Conservation (phyloP, 306 rosid species). For the Carpinus fangiana region DNA sequence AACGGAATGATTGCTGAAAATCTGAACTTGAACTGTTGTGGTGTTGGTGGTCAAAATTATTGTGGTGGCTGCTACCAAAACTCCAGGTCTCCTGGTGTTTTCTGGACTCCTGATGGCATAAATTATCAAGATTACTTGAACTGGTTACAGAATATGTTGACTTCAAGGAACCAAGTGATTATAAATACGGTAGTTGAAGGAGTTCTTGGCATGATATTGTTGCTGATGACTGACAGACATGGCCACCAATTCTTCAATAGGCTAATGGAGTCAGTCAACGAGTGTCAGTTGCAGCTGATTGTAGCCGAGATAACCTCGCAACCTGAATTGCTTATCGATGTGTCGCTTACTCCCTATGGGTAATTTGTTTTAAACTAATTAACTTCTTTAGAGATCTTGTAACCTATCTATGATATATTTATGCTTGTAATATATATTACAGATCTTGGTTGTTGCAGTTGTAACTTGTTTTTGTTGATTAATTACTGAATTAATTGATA, state of each 20-base stretch:
- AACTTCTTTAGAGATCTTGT: background rate
- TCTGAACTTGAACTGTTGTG: too few species aligned
- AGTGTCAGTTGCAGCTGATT: background rate
- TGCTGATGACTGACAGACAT: slow-evolving; percentile 11
- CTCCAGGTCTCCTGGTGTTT: too few species aligned
- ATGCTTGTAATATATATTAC: too few species aligned
- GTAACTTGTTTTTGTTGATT: background rate
- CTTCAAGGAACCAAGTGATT: background rate
- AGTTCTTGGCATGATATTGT: background rate
- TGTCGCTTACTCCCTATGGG: background rate
- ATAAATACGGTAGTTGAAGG: background rate
- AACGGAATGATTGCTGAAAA: too few species aligned
- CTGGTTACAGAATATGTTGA: background rate
- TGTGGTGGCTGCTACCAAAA: too few species aligned
- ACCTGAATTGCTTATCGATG: background rate
- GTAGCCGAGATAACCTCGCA: slow-evolving; percentile 6
- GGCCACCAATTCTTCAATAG: slow-evolving; percentile 20
- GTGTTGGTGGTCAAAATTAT: too few species aligned
- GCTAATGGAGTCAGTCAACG: slow-evolving; percentile 13
- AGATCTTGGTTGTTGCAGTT: too few species aligned
- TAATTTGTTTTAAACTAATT: background rate
- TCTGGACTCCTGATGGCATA: background rate
- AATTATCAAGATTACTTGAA: background rate
- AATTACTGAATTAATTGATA: background rate
- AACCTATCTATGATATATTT: too few species aligned